Base-by-base conservation (phyloP, 2,329 filamentous ascomycete species). In the Trichophyton rubrum region DNA sequence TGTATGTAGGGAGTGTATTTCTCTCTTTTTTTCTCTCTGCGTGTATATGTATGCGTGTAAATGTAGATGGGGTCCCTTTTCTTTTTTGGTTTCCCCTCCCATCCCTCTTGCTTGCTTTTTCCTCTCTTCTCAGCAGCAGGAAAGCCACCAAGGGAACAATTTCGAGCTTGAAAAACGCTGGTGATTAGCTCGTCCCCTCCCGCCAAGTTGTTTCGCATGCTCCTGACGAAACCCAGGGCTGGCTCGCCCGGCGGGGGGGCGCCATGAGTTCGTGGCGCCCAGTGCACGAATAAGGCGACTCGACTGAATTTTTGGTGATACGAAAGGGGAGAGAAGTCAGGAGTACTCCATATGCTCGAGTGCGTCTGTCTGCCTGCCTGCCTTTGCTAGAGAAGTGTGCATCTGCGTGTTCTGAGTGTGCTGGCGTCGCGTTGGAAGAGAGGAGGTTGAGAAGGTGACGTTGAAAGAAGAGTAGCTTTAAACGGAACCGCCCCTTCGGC, bases 181-280 rank as follows among this genome's bases (percentile, higher is more conserved):
- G 27, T 35, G 49, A 55, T 55, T 33, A 35, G 49, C 49, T 35
- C 8, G 49, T 55, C 49, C 49, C 49, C 49, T 55, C 49, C 27
- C 49, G 49, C 49, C 49, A 55, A 55, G 49, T 55, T 55, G 27
- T 55, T 55, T 55, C 49, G 24, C 27, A 55, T 55, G 49, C 27
- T 33, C 30, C 27, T 33, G 49, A 55, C 49, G 49, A 35, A 55
- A 35, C 49, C 49, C 49, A 55, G 49, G 15, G 27, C 49, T 43
- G 17, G 49, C 49, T 35, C 33, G 33, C 43, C 20, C 13, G 22
- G 43, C 43, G n/a, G 45, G 45, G 33, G n/a, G 30, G 27, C 27
- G 49, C 49, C 49, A 55, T 55, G 49, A 55, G 49, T 35, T 55
- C 27, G 49, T 55, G 49, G 49, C 49, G 49, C 49, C 27, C 49